Conservation (phyloP, 2,329 filamentous ascomycete species). For the Botrytis fabae region DNA sequence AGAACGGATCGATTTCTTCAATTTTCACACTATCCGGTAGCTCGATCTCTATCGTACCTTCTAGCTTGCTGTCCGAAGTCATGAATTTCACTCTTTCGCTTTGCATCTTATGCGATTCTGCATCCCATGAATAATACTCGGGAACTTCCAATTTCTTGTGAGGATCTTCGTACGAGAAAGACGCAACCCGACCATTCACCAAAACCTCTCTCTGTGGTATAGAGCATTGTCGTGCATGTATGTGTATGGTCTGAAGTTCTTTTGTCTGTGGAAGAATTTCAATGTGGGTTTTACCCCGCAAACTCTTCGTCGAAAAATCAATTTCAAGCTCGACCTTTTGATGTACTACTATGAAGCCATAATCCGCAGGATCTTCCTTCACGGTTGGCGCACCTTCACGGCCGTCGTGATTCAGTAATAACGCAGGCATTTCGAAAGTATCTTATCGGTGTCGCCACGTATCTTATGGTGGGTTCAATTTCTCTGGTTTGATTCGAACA, state of each 20-base stretch:
- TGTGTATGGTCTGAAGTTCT: slow-evolving; percentile 57
- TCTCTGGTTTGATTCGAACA: background rate
- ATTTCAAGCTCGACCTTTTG: slow-evolving; percentile 90
- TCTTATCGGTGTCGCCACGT: background rate
- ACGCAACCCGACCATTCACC: slow-evolving; percentile 46
- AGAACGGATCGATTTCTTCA: slow-evolving; percentile 57
- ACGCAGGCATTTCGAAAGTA: slow-evolving; percentile 34
- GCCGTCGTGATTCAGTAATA: slow-evolving; percentile 33
- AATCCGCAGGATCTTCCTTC: slow-evolving; percentile 26
- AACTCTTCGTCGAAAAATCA: slow-evolving; percentile 72
- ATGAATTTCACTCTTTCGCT: slow-evolving; percentile 60
- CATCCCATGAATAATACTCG: slow-evolving; percentile 59
- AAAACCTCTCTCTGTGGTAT: slow-evolving; percentile 57
- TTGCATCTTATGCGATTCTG: slow-evolving; percentile 74
- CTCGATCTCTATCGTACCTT: slow-evolving; percentile 58
- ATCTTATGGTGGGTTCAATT: background rate
- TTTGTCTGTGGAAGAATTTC: slow-evolving; percentile 61
- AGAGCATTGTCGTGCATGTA: slow-evolving; percentile 63
- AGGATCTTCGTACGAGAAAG: slow-evolving; percentile 54
- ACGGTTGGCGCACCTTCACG: slow-evolving; percentile 25
- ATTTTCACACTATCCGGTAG: slow-evolving; percentile 63
- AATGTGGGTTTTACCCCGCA: slow-evolving; percentile 80
- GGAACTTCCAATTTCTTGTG: slow-evolving; percentile 66
- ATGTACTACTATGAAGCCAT: slow-evolving; percentile 62
- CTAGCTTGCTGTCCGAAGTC: slow-evolving; percentile 42